Conservation (phyloP, 345 rosid genomes). For the Theobroma cacao region DNA sequence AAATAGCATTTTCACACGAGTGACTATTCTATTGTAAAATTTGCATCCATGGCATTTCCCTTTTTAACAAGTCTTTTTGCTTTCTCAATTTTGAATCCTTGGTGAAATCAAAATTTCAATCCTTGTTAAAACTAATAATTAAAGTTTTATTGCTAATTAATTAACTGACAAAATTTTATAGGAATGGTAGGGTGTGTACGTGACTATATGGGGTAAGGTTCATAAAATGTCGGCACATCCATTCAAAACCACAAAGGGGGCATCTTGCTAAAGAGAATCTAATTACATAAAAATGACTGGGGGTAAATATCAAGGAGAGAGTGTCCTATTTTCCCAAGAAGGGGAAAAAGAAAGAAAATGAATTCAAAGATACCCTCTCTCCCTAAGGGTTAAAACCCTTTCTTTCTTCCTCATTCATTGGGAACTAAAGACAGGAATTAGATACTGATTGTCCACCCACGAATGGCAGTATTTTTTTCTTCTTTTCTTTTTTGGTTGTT, state of each 20-base stretch:
- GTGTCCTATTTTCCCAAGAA: neutral
- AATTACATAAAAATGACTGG: neutral
- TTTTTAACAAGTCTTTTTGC: neutral
- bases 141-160: neutral
- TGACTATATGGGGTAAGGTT: neutral
- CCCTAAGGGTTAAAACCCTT: constrained; percentile 7
- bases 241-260: neutral
- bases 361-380: constrained; percentile 1
- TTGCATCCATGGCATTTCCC: too few species aligned
- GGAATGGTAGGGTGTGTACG: neutral
- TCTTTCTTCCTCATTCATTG: constrained; percentile 33
- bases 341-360: neutral
- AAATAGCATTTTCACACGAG: too few species aligned
- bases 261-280: neutral
- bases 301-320: neutral
- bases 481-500: neutral
- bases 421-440: constrained; percentile 26
- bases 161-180: neutral
- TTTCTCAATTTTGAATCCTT: neutral
- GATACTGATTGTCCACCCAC: constrained; percentile 22
- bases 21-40: too few species aligned
- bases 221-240: neutral
- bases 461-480: neutral
- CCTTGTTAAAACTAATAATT: neutral
- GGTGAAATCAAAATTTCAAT: neutral